phyloP scores from a whole-genome alignment of 805 yeast genomes.

The Cyberlindnera meyerae region DNA sequence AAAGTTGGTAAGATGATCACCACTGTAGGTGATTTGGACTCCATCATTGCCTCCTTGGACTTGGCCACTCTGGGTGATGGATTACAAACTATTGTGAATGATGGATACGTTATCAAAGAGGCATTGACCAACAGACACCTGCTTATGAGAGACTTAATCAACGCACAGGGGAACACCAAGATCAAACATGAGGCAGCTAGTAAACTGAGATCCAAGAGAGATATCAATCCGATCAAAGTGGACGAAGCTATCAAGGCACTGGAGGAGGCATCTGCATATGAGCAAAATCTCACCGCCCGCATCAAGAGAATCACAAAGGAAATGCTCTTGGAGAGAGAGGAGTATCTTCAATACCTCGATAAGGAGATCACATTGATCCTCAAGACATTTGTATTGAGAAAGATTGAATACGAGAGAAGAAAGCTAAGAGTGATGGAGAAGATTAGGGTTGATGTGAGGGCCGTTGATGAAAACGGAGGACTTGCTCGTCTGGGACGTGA shows the following conservation, averaged over 20 bases:
- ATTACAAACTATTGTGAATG: conserved; percentile 56
- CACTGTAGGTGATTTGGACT: conserved; percentile 70
- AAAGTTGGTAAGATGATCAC: conserved; percentile 65
- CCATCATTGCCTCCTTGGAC: conserved; percentile 65
- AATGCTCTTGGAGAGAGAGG: conserved; percentile 68
- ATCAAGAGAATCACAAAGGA: conserved; percentile 81
- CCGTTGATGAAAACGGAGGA: conserved; percentile 75
- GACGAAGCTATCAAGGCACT: conserved; percentile 82
- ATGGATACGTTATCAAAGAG: conserved; percentile 85
- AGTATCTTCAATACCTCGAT: conserved; percentile 57
- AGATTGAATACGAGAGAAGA: conserved; percentile 83
- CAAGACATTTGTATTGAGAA: conserved; percentile 56
- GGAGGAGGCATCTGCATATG: conserved; percentile 72
- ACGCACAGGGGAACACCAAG: conserved; percentile 72
- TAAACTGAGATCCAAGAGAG: conserved; percentile 63
- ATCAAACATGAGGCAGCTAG: conserved; percentile 66
- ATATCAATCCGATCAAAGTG: conserved; percentile 80
- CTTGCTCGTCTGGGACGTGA: conserved; percentile 80
- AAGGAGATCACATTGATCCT: conserved; percentile 47
- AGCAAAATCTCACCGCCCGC: conserved; percentile 70
- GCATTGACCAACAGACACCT: conserved; percentile 89
- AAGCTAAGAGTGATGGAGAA: conserved; percentile 69
- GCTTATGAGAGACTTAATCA: conserved; percentile 80
- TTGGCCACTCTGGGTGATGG: conserved; percentile 77
- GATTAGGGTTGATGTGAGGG: conserved; percentile 65